Base-by-base conservation (phyloP, 2,329 filamentous ascomycete species). In the Penicillium sp. region DNA sequence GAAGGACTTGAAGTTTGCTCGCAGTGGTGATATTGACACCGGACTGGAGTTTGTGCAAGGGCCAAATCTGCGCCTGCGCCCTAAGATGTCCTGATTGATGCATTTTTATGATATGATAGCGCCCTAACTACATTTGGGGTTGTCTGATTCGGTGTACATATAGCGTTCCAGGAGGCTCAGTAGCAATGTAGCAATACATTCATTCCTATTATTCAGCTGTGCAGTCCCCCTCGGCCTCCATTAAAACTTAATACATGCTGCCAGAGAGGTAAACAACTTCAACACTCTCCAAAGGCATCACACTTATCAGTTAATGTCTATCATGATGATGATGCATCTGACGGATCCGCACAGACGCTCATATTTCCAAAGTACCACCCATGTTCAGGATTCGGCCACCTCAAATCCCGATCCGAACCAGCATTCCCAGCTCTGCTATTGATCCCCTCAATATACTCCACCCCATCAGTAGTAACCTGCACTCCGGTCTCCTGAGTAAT, bases 1-100 rank as follows among this genome's bases (percentile, higher is more conserved):
- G 6, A 67, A 69, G 45, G 77, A 79, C 63, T 65, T 76, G 13
- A 73, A 69, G 66, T 73, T 75, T 54, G 72, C 75, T 1, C 68
- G 69, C 53, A 72, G 69, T 53, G 77, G 76, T 8, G 64, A 69
- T 29, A 55, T 78, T 21, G 66, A 71, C 3, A 66, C 68, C 23
- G 68, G 69, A 6, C 61, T 78, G 62, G 71, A 74, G 51, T 70
- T 65, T 58, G 60, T 60, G 0, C 60, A 61, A 29, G 66, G 64
- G 6, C 57, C 61, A 12, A 55, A 38, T 47, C n/a, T 67, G 45
- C 63, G 55, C 23, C 38, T 67, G 19, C 58, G 62, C 0, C 52
- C 59, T 0, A 62, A 63, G 55, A 38, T 57, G 23, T 52, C 52
- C 1, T 66, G 27, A 49, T 42, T 13, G n/a, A 45, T 45, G 15